These are phyloP conservation scores for Primulina tabacum DNA, from an alignment of 257 asterid genomes.

Conservation along the genomic window DNA sequence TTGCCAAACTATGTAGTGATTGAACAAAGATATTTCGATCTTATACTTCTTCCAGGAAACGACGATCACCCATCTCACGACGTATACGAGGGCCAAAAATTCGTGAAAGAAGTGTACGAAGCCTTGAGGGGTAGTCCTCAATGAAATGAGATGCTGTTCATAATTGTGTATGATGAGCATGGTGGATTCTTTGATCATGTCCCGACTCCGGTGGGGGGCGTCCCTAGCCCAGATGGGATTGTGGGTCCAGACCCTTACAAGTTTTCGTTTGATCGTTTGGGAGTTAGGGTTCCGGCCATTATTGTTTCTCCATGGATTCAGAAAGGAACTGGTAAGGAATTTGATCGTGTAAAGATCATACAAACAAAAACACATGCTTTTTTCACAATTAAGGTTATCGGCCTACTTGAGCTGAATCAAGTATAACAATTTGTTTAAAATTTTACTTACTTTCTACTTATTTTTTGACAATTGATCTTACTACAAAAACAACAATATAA, in stretches of 20 bases:
- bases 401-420: too few species aligned
- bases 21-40: slow-evolving; percentile 63
- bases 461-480: too few species aligned
- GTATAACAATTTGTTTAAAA: too few species aligned
- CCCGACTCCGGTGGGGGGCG: slow-evolving; percentile 56
- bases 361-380: too few species aligned
- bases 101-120: slow-evolving; percentile 66
- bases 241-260: slow-evolving; percentile 60
- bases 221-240: slow-evolving; percentile 69
- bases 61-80: slow-evolving; percentile 86
- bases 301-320: slow-evolving; percentile 76
- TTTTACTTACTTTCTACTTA: too few species aligned
- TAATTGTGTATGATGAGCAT: slow-evolving; percentile 65
- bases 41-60: slow-evolving; percentile 50
- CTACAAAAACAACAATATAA: too few species aligned
- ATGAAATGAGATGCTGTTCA: slow-evolving; percentile 61
- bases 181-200: slow-evolving; percentile 83
- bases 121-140: slow-evolving; percentile 71
- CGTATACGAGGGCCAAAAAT: slow-evolving; percentile 53
- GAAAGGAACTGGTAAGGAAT: slow-evolving; percentile 53
- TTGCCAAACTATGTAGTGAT: slow-evolving; percentile 70
- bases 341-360: neutral
- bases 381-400: too few species aligned
- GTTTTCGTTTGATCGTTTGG: slow-evolving; percentile 56
- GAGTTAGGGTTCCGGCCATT: slow-evolving; percentile 70